Percentiles rank a stretch among this genome's conserved stretches.
phyloP scores from a whole-genome alignment of 2,329 filamentous ascomycete species.

The Capronia coronata region DNA sequence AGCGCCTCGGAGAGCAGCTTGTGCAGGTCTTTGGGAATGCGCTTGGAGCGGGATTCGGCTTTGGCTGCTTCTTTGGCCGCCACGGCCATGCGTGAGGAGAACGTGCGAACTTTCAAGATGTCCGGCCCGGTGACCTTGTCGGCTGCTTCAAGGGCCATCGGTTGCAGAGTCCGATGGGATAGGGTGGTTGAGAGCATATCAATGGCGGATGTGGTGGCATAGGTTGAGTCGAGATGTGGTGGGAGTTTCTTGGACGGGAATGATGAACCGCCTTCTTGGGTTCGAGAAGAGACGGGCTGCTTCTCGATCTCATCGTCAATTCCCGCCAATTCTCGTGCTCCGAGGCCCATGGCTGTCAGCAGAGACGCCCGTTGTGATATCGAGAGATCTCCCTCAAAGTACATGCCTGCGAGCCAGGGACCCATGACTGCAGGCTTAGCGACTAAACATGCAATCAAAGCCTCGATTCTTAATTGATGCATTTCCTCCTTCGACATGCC shows the following conservation, averaged over 20 bases:
- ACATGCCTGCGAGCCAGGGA: slow-evolving; percentile 74
- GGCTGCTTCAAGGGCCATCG: slow-evolving; percentile 73
- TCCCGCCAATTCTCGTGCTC: slow-evolving; percentile 77
- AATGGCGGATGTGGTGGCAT: slow-evolving; percentile 53
- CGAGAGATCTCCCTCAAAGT: slow-evolving; percentile 89
- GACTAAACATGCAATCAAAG: slow-evolving; percentile 73
- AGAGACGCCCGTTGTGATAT: slow-evolving; percentile 75
- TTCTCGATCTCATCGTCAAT: slow-evolving; percentile 49
- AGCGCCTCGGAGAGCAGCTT: slow-evolving; percentile 68
- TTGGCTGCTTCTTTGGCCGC: slow-evolving; percentile 48
- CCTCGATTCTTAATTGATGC: slow-evolving; percentile 65
- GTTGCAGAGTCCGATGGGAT: slow-evolving; percentile 67
- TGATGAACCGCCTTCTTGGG: slow-evolving; percentile 35
- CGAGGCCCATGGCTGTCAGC: slow-evolving; percentile 72
- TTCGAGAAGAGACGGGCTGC: slow-evolving; percentile 30
- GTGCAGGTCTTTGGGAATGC: slow-evolving; percentile 70
- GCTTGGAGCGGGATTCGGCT: slow-evolving; percentile 44
- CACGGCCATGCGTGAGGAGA: slow-evolving; percentile 68
- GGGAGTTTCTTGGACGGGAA: slow-evolving; percentile 82
- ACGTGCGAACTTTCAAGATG: slow-evolving; percentile 80
- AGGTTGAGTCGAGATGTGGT: slow-evolving; percentile 64
- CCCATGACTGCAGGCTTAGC: slow-evolving; percentile 71
- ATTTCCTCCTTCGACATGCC: slow-evolving; percentile 74
- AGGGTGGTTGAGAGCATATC: slow-evolving; percentile 62
- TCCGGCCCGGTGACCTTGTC: slow-evolving; percentile 74